These are phyloP conservation scores for Coemansia aciculifera DNA, from an alignment of 192 early-diverging fungal genomes.

Conservation along the genomic window DNA sequence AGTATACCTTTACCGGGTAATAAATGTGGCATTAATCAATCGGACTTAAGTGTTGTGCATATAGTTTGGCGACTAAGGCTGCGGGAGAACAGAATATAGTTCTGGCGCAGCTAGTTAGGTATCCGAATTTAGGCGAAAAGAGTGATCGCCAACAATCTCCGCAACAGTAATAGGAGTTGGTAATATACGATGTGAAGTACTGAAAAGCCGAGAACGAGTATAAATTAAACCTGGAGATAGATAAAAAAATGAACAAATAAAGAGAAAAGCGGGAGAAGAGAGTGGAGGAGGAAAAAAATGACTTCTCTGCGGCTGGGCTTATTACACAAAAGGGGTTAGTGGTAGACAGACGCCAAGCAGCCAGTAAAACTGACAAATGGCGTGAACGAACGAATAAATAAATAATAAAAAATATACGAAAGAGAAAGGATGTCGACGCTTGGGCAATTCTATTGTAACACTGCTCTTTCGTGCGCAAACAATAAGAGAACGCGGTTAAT, in stretches of 20 bases:
- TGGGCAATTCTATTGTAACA: not conserved
- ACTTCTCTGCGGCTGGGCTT: not conserved
- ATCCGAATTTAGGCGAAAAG: not conserved
- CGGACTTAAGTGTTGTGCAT: not conserved
- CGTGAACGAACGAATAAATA: not conserved
- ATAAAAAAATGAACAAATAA: not conserved
- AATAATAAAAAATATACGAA: constrained; percentile 9
- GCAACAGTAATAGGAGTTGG: not conserved
- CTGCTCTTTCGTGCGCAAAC: constrained; percentile 7
- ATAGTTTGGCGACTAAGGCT: not conserved
- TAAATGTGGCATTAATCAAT: constrained; percentile 16
- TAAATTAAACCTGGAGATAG: not conserved
- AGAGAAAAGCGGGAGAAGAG: not conserved
- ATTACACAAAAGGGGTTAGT: not conserved
- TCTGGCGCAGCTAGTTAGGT: not conserved
- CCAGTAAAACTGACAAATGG: not conserved
- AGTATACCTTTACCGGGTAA: constrained; percentile 27
- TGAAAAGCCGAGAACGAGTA: not conserved
- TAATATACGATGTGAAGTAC: not conserved
- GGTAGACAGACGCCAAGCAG: not conserved
- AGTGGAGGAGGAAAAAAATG: constrained; percentile 2
- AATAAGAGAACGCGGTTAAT: not conserved
- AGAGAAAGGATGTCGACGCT: not conserved
- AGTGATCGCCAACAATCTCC: not conserved
- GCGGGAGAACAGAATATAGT: not conserved